phyloP scores from a whole-genome alignment of 371 early-diverging fungal species.

The Actinomucor elegans region DNA sequence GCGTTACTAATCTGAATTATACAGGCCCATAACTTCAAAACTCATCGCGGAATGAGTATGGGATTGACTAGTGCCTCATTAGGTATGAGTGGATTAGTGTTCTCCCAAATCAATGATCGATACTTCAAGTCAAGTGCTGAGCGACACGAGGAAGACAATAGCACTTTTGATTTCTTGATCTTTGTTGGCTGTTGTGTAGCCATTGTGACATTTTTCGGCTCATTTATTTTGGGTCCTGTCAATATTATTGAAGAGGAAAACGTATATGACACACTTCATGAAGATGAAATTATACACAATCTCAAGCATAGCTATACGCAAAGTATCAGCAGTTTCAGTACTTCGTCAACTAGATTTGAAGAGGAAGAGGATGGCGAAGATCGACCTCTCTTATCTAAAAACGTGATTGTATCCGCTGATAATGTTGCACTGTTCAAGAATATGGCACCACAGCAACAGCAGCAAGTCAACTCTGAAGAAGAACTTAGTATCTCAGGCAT shows the following conservation, averaged over 20 bases:
- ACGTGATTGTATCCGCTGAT: slow-evolving; percentile 5
- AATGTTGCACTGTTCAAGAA: slow-evolving; percentile 3
- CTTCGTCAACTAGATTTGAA: slow-evolving; percentile 16
- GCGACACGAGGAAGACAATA: slow-evolving; percentile 18
- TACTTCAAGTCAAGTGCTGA: slow-evolving; percentile 26
- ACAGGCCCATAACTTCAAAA: slow-evolving; percentile 39
- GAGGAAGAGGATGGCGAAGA: slow-evolving; percentile 5
- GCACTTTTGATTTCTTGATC: slow-evolving; percentile 33
- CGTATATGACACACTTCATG: background rate
- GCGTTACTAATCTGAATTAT: background rate
- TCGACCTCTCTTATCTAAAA: slow-evolving; percentile 10
- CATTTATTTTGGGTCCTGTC: slow-evolving; percentile 30
- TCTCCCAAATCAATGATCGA: slow-evolving; percentile 47
- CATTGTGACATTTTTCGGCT: slow-evolving; percentile 24
- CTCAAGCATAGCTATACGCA: slow-evolving; percentile 3
- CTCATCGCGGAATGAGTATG: slow-evolving; percentile 46
- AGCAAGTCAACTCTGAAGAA: background rate
- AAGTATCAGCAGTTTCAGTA: slow-evolving; percentile 20
- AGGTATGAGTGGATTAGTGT: slow-evolving; percentile 46
- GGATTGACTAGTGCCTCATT: slow-evolving; percentile 45
- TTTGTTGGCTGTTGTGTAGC: slow-evolving; percentile 29
- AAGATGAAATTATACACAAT: slow-evolving; percentile 5
- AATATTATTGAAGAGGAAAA: background rate
- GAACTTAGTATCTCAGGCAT: slow-evolving; percentile 18
- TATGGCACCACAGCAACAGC: background rate